Conservation (phyloP, 306 rosid species). For the Sindora glabra region DNA sequence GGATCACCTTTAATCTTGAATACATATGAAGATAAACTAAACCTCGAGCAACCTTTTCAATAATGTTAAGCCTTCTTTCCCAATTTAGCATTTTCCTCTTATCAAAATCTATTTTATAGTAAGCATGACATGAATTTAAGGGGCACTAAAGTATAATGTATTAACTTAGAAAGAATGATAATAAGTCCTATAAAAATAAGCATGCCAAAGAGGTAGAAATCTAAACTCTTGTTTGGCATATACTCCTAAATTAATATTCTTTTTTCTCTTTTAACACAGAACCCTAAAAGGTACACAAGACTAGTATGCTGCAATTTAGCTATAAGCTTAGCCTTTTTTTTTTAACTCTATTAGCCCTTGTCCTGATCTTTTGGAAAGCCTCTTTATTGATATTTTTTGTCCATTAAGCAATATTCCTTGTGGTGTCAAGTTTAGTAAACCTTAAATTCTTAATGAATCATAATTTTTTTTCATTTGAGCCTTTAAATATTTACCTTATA, state of each 20-base stretch:
- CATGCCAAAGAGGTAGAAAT: not conserved
- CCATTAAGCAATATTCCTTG: constrained; percentile 4
- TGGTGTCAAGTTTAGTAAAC: not conserved
- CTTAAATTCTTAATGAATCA: not conserved
- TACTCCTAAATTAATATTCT: constrained; percentile 1
- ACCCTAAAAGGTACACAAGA: constrained; percentile 8
- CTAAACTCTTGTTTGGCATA: constrained; percentile 9
- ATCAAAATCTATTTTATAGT: too few relatives aligned
- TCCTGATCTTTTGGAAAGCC: not conserved
- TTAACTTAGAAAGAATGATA: too few relatives aligned
- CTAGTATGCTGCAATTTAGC: constrained; percentile 10
- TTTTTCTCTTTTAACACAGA: constrained; percentile 4
- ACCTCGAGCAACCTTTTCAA: constrained; percentile 27
- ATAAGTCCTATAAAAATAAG: too few relatives aligned
- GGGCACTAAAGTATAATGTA: not conserved
- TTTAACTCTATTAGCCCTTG: constrained; percentile 7
- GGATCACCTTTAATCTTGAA: too few relatives aligned
- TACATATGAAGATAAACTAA: constrained; percentile 29
- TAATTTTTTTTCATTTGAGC: not conserved
- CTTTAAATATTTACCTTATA: constrained; percentile 15
- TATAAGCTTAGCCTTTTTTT: not conserved
- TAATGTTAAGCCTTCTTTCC: constrained; percentile 21
- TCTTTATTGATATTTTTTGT: not conserved
- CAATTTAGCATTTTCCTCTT: too few relatives aligned
- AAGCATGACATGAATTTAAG: not conserved